A percentile compares a stretch with the other conserved stretches of the same genome.
phyloP scores from a whole-genome alignment of 768 basidiomycete species.

The Jaapia argillacea region DNA sequence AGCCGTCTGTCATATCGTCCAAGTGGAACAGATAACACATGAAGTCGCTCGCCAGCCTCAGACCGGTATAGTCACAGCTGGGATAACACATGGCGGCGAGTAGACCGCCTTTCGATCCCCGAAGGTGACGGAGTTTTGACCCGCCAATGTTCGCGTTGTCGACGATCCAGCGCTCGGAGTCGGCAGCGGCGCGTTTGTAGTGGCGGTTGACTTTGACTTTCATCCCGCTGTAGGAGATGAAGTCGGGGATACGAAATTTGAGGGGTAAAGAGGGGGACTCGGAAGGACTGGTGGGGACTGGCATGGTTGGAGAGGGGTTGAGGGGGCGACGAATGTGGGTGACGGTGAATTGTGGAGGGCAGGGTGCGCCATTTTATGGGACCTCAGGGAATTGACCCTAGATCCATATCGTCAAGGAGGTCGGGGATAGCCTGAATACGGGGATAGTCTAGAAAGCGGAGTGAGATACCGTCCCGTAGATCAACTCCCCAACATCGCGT shows the following conservation, averaged over 20 bases:
- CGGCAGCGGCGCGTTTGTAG: background rate
- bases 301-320: too few species aligned
- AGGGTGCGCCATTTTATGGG: too few species aligned
- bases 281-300: too few species aligned
- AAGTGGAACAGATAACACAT: constrained; percentile 31
- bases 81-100: constrained; percentile 53
- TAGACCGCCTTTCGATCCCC: constrained; percentile 33
- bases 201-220: background rate
- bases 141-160: constrained; percentile 9
- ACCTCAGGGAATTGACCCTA: too few species aligned
- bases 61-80: constrained; percentile 43
- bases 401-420: too few species aligned
- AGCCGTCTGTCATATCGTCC: constrained; percentile 16
- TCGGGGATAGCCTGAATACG: too few species aligned
- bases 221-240: background rate
- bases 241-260: background rate
- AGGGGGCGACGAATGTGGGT: too few species aligned
- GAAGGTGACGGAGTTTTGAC: constrained; percentile 11
- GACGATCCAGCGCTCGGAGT: constrained; percentile 14
- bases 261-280: too few species aligned
- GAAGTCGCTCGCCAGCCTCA: constrained; percentile 42
- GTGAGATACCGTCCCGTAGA: too few species aligned
- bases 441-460: too few species aligned
- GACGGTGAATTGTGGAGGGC: too few species aligned
- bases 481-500: too few species aligned